Base-by-base conservation (phyloP, 75 land plant species). In the Selaginella tamariscina region DNA sequence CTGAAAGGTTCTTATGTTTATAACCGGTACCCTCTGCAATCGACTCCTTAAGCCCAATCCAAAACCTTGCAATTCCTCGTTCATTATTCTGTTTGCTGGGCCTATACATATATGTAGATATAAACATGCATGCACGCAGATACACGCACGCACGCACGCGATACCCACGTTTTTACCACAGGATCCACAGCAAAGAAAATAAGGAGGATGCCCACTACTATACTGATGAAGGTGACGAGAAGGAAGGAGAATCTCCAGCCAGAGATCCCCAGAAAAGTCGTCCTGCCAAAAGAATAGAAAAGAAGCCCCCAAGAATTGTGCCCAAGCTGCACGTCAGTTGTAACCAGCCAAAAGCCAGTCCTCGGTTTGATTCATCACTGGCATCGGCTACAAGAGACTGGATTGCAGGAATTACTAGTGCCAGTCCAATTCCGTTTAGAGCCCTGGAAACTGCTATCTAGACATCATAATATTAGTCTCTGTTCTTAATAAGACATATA, bases 171-270 rank as follows among this genome's bases (percentile, higher is more conserved):
- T 63, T 28, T 73, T 11, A 72, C 75, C 80, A 22, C 72, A 75
- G 94, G 94, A 62, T 89, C 94, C 0, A 73, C 68, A 0, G 90
- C 93, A 65, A 74, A 82, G 13, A 67, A 32, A 1, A 74, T 54
- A 33, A 89, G 82, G 26, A 89, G 55, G 28, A 84, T 31, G 11
- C 81, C 91, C 2, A 89, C 81, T 0, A 86, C 15, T 2, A 86
- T 65, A 56, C 93, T 89, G 5, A 86, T 8, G 22, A 76, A 24
- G 2, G 78, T 89, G 28, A 89, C 85, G 9, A 89, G 57, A 64
- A 83, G 84, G 59, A 89, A 89, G 5, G 90, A 68, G 24, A 86
- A 15, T 49, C 93, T 76, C 93, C 93, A 89, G 65, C 93, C 93
- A 15, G 84, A 68, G 32, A 80, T 74, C 5, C 90, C 93, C 76